These are phyloP conservation scores for Pseudoscleropodium purum DNA, from an alignment of 225 moss, liverwort and hornwort species.

Conservation along the genomic window DNA sequence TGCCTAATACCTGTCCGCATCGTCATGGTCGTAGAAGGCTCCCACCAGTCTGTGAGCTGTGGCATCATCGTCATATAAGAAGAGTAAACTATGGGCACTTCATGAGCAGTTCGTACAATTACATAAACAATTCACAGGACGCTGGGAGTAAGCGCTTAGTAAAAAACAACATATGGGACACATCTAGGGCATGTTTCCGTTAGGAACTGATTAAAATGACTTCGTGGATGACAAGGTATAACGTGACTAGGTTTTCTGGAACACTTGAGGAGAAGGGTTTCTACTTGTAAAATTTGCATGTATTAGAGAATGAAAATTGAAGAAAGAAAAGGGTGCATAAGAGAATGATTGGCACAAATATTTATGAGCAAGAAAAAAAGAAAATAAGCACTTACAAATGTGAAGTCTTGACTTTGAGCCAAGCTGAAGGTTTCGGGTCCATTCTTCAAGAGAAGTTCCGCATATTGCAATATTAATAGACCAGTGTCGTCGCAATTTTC, in stretches of 20 bases:
- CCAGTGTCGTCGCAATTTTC: conserved; percentile 17
- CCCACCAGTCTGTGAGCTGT: conserved; percentile 9
- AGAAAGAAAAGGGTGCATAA: neutral
- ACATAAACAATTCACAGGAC: neutral
- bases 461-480: conserved; percentile 13
- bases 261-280: neutral
- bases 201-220: neutral
- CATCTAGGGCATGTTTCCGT: neutral
- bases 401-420: conserved; percentile 11
- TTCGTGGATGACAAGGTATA: neutral
- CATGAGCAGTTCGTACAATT: neutral
- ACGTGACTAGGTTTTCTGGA: neutral
- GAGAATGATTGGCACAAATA: neutral
- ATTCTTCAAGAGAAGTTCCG: conserved; percentile 16
- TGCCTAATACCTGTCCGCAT: conserved; percentile 15
- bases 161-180: neutral
- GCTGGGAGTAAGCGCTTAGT: neutral
- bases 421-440: conserved; percentile 9
- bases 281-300: neutral
- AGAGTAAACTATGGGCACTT: neutral
- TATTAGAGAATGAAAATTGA: neutral
- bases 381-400: conserved; percentile 9
- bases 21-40: neutral
- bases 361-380: neutral
- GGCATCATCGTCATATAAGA: neutral